Conservation (phyloP, 805 yeast species). For the Candida sanyiensis region DNA sequence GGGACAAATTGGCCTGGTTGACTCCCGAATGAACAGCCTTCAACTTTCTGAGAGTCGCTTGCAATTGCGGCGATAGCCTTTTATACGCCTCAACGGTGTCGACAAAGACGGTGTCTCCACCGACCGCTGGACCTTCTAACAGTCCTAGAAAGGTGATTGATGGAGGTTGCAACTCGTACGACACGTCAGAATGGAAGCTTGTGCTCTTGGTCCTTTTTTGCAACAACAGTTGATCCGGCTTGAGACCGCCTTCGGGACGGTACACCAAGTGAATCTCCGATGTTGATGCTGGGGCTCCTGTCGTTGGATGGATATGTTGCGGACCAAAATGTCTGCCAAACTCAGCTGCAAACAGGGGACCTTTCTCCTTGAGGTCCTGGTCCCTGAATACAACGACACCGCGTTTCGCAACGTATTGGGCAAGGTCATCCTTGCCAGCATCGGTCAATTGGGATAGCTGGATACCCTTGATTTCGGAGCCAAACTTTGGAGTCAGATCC, state of each 20-base stretch:
- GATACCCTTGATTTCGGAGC: slow-evolving; percentile 49
- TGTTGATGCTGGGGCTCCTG: slow-evolving; percentile 53
- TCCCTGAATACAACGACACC: slow-evolving; percentile 64
- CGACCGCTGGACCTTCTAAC: slow-evolving; percentile 42
- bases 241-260: slow-evolving; percentile 24
- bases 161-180: slow-evolving; percentile 63
- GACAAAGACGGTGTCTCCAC: slow-evolving; percentile 66
- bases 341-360: slow-evolving; percentile 42
- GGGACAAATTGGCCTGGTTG: slow-evolving; percentile 42
- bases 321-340: slow-evolving; percentile 65
- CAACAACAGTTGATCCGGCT: not conserved
- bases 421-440: slow-evolving; percentile 61
- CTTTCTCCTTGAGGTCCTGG: slow-evolving; percentile 56
- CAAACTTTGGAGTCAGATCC: slow-evolving; percentile 5
- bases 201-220: slow-evolving; percentile 1
- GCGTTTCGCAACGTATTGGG: slow-evolving; percentile 59
- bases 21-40: slow-evolving; percentile 56
- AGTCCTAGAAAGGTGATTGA: slow-evolving; percentile 55
- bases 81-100: slow-evolving; percentile 57
- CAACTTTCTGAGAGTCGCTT: slow-evolving; percentile 46
- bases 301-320: slow-evolving; percentile 66
- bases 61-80: slow-evolving; percentile 53
- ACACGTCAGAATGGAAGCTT: slow-evolving; percentile 57
- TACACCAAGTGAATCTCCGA: slow-evolving; percentile 58
- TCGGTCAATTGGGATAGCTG: slow-evolving; percentile 50